A percentile compares a stretch with the other conserved stretches of the same genome.
Conservation (phyloP, 192 early-diverging fungal genomes). For the Helicostylum pulchrum region DNA sequence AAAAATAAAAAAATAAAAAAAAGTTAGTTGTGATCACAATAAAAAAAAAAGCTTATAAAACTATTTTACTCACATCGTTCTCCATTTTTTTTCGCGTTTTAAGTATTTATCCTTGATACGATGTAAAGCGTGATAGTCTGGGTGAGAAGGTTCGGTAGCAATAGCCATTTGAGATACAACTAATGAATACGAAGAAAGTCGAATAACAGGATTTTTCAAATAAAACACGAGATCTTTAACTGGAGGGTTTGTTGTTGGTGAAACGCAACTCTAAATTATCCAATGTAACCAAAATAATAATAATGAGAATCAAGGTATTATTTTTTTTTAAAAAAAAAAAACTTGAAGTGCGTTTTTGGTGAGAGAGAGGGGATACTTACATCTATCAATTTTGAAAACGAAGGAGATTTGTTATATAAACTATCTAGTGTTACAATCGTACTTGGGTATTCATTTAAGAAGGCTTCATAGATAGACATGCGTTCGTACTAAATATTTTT, state of each 20-base stretch:
- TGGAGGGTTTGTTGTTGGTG: neutral
- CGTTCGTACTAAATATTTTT: slow-evolving; percentile 19
- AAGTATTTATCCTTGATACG: neutral
- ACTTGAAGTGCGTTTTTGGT: neutral
- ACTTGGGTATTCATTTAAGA: slow-evolving; percentile 12
- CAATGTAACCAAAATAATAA: neutral
- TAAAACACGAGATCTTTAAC: slow-evolving; percentile 5
- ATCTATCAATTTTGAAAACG: slow-evolving; percentile 11
- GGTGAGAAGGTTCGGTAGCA: slow-evolving; percentile 10
- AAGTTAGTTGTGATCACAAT: neutral
- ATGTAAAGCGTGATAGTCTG: slow-evolving; percentile 6
- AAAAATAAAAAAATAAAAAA: neutral
- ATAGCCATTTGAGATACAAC: neutral
- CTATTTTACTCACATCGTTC: neutral
- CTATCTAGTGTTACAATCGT: slow-evolving; percentile 11
- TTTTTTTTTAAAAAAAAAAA: neutral
- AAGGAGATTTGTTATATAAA: slow-evolving; percentile 10
- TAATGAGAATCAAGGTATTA: neutral
- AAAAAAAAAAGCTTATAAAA: no score
- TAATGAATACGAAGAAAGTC: neutral
- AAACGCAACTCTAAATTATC: neutral
- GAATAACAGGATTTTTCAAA: neutral
- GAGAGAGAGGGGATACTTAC: neutral
- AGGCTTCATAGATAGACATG: neutral
- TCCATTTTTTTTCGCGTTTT: slow-evolving; percentile 13